Conservation (phyloP, 192 early-diverging fungal species). For the Phycomyces nitens region DNA sequence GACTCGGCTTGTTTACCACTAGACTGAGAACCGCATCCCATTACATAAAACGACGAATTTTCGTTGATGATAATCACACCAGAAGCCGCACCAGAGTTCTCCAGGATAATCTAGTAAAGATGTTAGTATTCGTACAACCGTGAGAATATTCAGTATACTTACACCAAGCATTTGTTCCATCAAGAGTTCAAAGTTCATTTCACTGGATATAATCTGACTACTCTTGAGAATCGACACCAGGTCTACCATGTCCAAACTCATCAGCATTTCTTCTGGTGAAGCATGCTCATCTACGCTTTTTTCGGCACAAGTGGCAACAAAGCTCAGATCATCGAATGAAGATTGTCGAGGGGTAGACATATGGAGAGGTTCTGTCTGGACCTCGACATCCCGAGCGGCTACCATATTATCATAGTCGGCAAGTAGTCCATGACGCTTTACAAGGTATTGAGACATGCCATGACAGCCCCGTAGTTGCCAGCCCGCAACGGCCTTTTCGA, state of each 20-base stretch:
- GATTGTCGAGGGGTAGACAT: not conserved
- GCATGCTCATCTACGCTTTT: not conserved
- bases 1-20: not conserved
- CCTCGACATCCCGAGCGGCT: not conserved
- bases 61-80: conserved; percentile 38
- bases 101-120: conserved; percentile 24
- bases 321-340: not conserved
- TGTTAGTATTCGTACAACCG: not conserved
- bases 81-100: conserved; percentile 35
- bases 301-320: not conserved
- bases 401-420: not conserved
- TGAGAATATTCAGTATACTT: not conserved
- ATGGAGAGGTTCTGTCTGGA: conserved; percentile 17
- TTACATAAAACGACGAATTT: conserved; percentile 21
- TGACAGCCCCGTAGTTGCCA: conserved; percentile 22
- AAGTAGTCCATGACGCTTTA: not conserved
- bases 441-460: conserved; percentile 26
- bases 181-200: conserved; percentile 38
- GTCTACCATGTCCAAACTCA: conserved; percentile 34
- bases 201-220: conserved; percentile 38
- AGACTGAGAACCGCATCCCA: conserved; percentile 27
- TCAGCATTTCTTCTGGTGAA: conserved; percentile 26
- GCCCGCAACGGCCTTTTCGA: conserved; percentile 21
- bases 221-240: conserved; percentile 37
- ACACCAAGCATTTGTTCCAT: conserved; percentile 33